phyloP scores from a whole-genome alignment of 441 rosid genomes.

The Euphorbia schlechtendalii region DNA sequence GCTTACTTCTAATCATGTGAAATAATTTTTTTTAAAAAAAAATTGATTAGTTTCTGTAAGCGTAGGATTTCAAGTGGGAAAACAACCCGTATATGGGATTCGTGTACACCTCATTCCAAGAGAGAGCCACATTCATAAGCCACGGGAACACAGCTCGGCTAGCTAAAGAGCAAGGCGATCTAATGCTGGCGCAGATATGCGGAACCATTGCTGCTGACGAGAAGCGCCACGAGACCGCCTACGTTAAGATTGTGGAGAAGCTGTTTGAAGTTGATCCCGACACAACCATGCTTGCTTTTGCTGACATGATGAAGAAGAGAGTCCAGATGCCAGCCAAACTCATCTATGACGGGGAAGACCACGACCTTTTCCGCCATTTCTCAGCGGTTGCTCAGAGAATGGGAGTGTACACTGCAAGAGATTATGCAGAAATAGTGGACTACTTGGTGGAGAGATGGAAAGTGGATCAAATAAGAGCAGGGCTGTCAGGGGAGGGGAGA shows the following conservation, averaged over 20 bases:
- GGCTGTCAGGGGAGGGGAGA: slow-evolving; percentile 65
- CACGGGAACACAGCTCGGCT: slow-evolving; percentile 87
- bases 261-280: slow-evolving; percentile 77
- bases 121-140: slow-evolving; percentile 82
- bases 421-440: slow-evolving; percentile 79
- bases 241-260: slow-evolving; percentile 74
- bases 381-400: slow-evolving; percentile 77
- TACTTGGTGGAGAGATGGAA: slow-evolving; percentile 74
- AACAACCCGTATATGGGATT: slow-evolving; percentile 80
- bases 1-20: too few relatives aligned
- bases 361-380: slow-evolving; percentile 61
- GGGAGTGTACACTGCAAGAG: slow-evolving; percentile 75
- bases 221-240: slow-evolving; percentile 90
- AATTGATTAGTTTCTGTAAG: too few relatives aligned
- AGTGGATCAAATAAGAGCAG: slow-evolving; percentile 42
- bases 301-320: slow-evolving; percentile 87
- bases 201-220: slow-evolving; percentile 87
- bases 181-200: slow-evolving; percentile 70
- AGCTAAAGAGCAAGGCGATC: slow-evolving; percentile 70
- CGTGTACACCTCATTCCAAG: slow-evolving; percentile 89
- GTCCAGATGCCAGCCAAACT: slow-evolving; percentile 86
- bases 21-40: too few relatives aligned
- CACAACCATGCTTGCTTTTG: slow-evolving; percentile 55
- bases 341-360: slow-evolving; percentile 76
- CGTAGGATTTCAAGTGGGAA: slow-evolving; percentile 65